A percentile compares a stretch with the other conserved stretches of the same genome.
Evolutionary conservation across 2,329 filamentous ascomycete genomes (phyloP).

Genomic region (Pseudogymnoascus sp.): DNA sequence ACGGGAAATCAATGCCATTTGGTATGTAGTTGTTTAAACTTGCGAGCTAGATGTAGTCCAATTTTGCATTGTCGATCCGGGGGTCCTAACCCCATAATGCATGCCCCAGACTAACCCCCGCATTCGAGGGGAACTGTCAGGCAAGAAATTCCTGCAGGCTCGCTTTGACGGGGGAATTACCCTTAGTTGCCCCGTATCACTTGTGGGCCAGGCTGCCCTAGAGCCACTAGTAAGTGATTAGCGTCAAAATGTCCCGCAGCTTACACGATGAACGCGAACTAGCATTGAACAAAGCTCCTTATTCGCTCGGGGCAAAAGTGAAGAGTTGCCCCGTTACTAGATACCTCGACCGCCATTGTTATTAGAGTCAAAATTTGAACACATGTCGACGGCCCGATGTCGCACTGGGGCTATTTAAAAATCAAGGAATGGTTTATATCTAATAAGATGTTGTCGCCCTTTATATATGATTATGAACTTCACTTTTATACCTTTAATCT

Average conservation of each 20-base stretch:
- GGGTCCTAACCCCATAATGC: not conserved
- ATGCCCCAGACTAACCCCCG: not conserved
- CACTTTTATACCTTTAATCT: not conserved
- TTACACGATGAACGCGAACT: not conserved
- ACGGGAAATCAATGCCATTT: not conserved
- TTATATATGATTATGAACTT: not conserved
- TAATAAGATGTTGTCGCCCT: not conserved
- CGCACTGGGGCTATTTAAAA: not conserved
- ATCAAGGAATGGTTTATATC: not conserved
- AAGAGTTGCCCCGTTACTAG: not conserved
- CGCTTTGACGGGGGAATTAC: not conserved
- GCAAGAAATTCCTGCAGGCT: not conserved
- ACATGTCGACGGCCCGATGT: not conserved
- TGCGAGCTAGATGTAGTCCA: not conserved
- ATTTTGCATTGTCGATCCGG: not conserved
- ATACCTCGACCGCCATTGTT: not conserved
- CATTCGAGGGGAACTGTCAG: not conserved
- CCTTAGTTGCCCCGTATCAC: not conserved
- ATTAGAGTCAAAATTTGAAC: not conserved
- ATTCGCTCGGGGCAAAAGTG: not conserved
- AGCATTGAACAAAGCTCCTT: not conserved
- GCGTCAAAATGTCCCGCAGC: not conserved
- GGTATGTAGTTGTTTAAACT: not conserved
- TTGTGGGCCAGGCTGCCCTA: not conserved
- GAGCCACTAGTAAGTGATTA: not conserved